Base-by-base conservation (phyloP, 2,329 filamentous ascomycete genomes). In the Furcasterigmium furcatum region DNA sequence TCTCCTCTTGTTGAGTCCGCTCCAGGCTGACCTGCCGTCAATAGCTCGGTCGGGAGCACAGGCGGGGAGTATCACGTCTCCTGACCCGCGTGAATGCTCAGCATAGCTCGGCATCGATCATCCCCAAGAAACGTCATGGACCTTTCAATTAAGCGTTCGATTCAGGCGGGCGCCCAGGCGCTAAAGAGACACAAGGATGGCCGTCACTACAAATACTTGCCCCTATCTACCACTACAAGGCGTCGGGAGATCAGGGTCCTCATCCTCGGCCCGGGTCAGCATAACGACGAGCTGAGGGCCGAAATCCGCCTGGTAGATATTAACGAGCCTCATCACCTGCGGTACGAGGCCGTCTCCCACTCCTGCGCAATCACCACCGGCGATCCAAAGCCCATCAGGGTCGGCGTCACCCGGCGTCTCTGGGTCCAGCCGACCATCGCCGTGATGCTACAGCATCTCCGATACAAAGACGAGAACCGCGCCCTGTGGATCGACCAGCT, bases 401-500 rank as follows among this genome's bases (percentile, higher is more conserved):
- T 36, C 34, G 18, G 34, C 34, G 20, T 20, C 20, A 36, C 34
- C 9, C 34, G 34, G 16, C 34, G 34, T 20, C 34, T 36, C 34
- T 36, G 34, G 34, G 20, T 36, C 34, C 34, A 36, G 34, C 20
- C 34, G 34, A 36, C 34, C 34, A 36, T 36, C 18, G 34, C 34
- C 7, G 34, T 36, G 16, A 36, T 36, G 34, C 34, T 36, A 20
- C 34, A 20, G 20, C 34, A 36, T 16, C 18, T 36, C n/a, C 34
- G 34, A 18, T 36, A 36, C 20, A 36, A 36, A 20, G 34, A 36
- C 18, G 34, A 36, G 34, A 36, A 36, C 18, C 52, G 34, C 57
- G 62, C 40, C 32, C 52, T 68, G 8, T 68, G 65, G 65, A 62
- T 64, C 4, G 65, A 68, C 41, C 65, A 67, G 49, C 49, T 68